A percentile compares a stretch with the other conserved stretches of the same genome.
Conservation (phyloP, 768 basidiomycete genomes). For the Leccinum rimulosum region DNA sequence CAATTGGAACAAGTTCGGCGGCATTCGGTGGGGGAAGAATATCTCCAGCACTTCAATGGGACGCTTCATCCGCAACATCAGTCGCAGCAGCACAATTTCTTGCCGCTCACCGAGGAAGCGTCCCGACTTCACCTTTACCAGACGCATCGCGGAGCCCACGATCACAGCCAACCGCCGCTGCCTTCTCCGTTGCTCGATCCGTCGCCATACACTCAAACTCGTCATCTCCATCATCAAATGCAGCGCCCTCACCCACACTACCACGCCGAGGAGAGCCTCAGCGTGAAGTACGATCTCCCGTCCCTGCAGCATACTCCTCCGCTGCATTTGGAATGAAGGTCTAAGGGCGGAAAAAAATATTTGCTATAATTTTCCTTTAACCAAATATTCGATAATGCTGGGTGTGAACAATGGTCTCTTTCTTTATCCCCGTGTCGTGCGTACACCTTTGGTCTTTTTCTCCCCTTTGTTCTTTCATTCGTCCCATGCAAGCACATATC, state of each 20-base stretch:
- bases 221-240: conserved; percentile 35
- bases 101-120: conserved; percentile 27
- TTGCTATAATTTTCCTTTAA: conserved; percentile 22
- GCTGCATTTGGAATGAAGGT: conserved; percentile 51
- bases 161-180: conserved; percentile 21
- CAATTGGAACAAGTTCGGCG: conserved; percentile 34
- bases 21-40: conserved; percentile 35
- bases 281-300: conserved; percentile 45
- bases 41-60: conserved; percentile 38
- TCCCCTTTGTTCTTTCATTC: not conserved
- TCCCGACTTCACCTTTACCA: conserved; percentile 34
- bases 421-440: not conserved
- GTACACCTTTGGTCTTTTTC: not conserved
- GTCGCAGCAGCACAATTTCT: conserved; percentile 28
- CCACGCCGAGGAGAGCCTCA: conserved; percentile 34
- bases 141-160: conserved; percentile 36
- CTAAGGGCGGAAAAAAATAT: conserved; percentile 16
- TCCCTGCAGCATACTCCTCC: conserved; percentile 43
- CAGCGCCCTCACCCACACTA: conserved; percentile 34
- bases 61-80: conserved; percentile 28
- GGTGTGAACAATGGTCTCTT: conserved; percentile 25
- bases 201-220: conserved; percentile 27
- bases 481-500: conserved; percentile 12
- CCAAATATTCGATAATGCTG: conserved; percentile 24
- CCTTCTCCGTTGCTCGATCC: conserved; percentile 35